Percentiles rank a stretch among this genome's conserved stretches.
Evolutionary conservation across 805 yeast species (phyloP).

Genomic region (Cyberlindnera saturnus): DNA sequence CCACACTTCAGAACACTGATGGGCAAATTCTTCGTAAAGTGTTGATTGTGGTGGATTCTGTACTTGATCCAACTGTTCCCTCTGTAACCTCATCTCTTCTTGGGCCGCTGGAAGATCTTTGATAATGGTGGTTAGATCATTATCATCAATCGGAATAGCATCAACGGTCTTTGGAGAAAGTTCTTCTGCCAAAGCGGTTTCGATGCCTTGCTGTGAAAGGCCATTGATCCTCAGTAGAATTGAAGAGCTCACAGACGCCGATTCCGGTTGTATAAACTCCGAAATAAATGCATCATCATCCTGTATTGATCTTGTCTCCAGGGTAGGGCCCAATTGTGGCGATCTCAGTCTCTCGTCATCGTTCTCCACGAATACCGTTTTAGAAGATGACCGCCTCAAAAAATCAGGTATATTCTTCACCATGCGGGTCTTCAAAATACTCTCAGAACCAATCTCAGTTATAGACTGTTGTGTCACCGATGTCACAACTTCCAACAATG

Average conservation of each 20-base stretch:
- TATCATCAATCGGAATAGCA: slow-evolving; percentile 8
- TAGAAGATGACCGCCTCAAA: not conserved
- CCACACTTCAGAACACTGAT: not conserved
- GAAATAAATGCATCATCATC: not conserved
- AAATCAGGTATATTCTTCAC: not conserved
- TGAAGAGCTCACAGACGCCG: not conserved
- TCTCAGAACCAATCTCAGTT: slow-evolving; percentile 10
- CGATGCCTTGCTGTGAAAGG: not conserved
- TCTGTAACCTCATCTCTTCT: not conserved
- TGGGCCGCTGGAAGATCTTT: slow-evolving; percentile 5
- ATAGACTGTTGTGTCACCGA: not conserved
- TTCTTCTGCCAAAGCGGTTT: not conserved
- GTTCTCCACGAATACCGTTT: not conserved
- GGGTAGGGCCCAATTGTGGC: not conserved
- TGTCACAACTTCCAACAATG: slow-evolving; percentile 6
- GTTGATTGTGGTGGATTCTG: not conserved
- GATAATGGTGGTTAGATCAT: slow-evolving; percentile 5
- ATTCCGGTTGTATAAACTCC: not conserved
- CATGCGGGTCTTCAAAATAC: slow-evolving; percentile 11
- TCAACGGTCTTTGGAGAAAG: slow-evolving; percentile 2
- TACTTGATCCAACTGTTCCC: not conserved
- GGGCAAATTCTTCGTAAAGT: not conserved
- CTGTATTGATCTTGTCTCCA: slow-evolving; percentile 1
- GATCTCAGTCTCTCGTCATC: too few species aligned
- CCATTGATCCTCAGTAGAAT: not conserved